Evolutionary conservation across 177 flowering plant genomes (phyloP).

Genomic region (Telopea speciosissima): DNA sequence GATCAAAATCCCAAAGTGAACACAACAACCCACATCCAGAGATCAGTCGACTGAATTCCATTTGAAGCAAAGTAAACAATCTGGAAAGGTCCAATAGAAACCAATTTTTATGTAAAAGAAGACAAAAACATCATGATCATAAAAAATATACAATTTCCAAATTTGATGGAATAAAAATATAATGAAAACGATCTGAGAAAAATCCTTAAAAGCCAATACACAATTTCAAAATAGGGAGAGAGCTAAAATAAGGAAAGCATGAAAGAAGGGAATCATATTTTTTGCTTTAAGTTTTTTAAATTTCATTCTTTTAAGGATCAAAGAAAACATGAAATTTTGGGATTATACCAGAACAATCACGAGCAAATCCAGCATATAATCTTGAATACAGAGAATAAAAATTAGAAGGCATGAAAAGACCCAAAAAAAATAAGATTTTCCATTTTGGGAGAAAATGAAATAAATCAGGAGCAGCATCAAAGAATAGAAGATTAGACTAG

Average conservation of each 20-base stretch:
- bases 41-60: not conserved
- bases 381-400: not conserved
- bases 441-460: not conserved
- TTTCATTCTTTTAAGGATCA: no score
- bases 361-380: not conserved
- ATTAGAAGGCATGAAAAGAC: not conserved
- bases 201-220: not conserved
- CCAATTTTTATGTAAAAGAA: not conserved
- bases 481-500: not conserved
- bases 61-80: not conserved
- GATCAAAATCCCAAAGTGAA: not conserved
- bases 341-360: no score
- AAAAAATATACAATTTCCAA: not conserved
- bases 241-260: no score
- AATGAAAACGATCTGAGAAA: not conserved
- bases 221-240: not conserved
- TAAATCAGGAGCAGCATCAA: no score
- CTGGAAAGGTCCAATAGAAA: not conserved
- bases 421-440: not conserved
- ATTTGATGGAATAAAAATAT: not conserved
- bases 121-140: not conserved
- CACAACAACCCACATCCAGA: not conserved
- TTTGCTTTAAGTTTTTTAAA: no score
- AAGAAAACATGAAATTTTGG: no score
- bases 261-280: no score